Evolutionary conservation across 139 green algal species (phyloP).

Genomic region (Volvox africanus): DNA sequence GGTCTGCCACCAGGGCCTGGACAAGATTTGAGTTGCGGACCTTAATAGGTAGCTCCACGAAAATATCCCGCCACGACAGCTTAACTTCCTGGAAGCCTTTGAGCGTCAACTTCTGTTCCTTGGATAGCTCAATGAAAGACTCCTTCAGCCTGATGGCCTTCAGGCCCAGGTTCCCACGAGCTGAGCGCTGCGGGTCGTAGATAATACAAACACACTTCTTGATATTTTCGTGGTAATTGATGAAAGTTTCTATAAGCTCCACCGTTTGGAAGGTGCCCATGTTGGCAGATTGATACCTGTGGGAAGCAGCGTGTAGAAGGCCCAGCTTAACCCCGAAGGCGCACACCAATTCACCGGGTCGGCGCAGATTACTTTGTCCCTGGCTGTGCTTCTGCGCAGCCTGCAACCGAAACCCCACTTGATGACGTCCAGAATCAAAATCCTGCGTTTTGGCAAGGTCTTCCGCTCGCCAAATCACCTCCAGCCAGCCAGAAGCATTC

Average conservation of each 20-base stretch:
- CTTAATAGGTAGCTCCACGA: slow-evolving; percentile 95
- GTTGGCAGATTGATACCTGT: slow-evolving; percentile 89
- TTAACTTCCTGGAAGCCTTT: slow-evolving; percentile 81
- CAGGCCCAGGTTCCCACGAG: slow-evolving; percentile 70
- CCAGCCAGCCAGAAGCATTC: no score
- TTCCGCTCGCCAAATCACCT: no score
- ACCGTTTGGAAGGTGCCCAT: slow-evolving; percentile 90
- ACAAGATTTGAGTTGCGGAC: slow-evolving; percentile 65
- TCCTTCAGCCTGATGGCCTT: slow-evolving; percentile 93
- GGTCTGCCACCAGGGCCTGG: slow-evolving; percentile 81
- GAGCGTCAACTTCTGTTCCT: slow-evolving; percentile 68
- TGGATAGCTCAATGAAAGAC: slow-evolving; percentile 92
- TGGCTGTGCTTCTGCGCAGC: no score
- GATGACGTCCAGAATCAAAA: no score
- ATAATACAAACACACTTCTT: slow-evolving; percentile 96
- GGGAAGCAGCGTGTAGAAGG: neutral
- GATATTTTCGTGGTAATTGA: slow-evolving; percentile 98
- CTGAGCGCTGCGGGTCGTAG: slow-evolving; percentile 86
- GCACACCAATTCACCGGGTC: no score
- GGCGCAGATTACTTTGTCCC: no score
- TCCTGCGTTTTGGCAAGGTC: no score
- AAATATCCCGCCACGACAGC: slow-evolving; percentile 92
- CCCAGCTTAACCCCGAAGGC: no score
- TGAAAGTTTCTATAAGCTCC: slow-evolving; percentile 98
- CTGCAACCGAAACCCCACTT: no score